Base-by-base conservation (phyloP, 768 basidiomycete species). In the Suillus luteus region DNA sequence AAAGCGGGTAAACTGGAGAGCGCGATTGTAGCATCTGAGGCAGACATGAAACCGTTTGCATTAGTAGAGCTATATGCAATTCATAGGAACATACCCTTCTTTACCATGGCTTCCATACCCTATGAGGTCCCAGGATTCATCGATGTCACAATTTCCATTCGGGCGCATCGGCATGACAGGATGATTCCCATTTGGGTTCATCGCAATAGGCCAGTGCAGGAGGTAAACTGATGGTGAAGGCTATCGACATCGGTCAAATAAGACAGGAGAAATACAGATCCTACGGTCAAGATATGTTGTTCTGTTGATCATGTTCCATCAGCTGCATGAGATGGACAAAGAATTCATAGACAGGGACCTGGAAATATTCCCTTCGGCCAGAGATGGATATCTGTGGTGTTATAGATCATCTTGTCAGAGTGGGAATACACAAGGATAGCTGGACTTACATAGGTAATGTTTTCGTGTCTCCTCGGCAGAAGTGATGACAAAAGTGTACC, bases 241-340 rank as follows among this genome's bases (percentile, higher is more conserved):
- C n/a, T n/a, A n/a, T 38, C 15, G 24, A 24, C 5, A 1, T 24
- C 24, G 40, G 22, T 40, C 55, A 57, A 40, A 40, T 22, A 11
- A 17, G 37, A 24, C 8, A 22, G 33, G 44, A 19, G 12, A 65
- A 69, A 38, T 54, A 27, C n/a, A 31, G 22, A 66, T 79, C 83
- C 73, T 70, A 88, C 90, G 79, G 65, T 96, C 94, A 31, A 96
- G 83, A 76, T 95, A 95, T 78, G 93, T 88, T 38, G 84, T 85
- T n/a, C 89, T 75, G 73, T 51, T 68, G 66, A 63, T 75, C 74
- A 58, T 76, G 59, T 8, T 63, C 59, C 4, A 67, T 76, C 40
- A 75, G 24, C 35, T 72, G 66, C 71, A 75, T 73, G 8, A 70
- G 1, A 54, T 73, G 69, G 0, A 73, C 63, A 1, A 73, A 76